phyloP scores from a whole-genome alignment of 495 filamentous ascomycete species.

The Xylaria flabelliformis region DNA sequence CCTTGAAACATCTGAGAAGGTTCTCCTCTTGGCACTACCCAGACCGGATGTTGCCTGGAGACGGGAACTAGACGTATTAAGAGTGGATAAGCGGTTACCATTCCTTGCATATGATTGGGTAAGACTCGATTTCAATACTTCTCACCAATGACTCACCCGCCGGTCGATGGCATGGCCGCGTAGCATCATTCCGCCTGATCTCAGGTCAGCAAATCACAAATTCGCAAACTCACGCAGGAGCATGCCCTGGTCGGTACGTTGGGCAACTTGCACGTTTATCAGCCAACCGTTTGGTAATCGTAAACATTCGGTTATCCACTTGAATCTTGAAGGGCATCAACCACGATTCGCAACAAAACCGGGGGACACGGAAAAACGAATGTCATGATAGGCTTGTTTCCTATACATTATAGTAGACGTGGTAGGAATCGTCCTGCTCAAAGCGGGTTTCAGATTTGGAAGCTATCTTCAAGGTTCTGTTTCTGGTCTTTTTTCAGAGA shows the following conservation, averaged over 20 bases:
- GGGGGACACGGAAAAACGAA: background rate
- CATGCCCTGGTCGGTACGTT: slow-evolving; percentile 8
- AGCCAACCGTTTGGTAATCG: slow-evolving; percentile 17
- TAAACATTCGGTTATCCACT: slow-evolving; percentile 12
- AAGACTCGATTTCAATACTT: slow-evolving; percentile 4
- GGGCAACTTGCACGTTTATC: slow-evolving; percentile 25
- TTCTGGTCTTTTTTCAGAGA: slow-evolving; percentile 35
- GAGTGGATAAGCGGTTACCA: slow-evolving; percentile 20
- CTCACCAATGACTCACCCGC: slow-evolving; percentile 40
- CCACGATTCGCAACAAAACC: slow-evolving; percentile 7
- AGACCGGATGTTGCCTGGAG: slow-evolving; percentile 14
- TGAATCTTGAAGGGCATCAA: slow-evolving; percentile 13
- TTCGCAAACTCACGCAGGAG: slow-evolving; percentile 14
- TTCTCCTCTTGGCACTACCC: slow-evolving; percentile 20
- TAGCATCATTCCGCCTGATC: slow-evolving; percentile 28
- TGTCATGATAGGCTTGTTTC: slow-evolving; percentile 15
- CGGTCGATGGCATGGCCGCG: slow-evolving; percentile 23
- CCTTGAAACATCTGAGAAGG: slow-evolving; percentile 10
- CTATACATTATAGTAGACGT: background rate
- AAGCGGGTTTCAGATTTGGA: slow-evolving; percentile 41
- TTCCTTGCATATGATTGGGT: slow-evolving; percentile 21
- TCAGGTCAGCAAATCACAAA: slow-evolving; percentile 38
- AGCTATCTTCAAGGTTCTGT: slow-evolving; percentile 43
- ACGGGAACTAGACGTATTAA: slow-evolving; percentile 27
- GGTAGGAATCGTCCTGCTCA: slow-evolving; percentile 32